These are phyloP conservation scores for Chondrus crispus DNA, from an alignment of 23 red algal species.

Conservation along the genomic window DNA sequence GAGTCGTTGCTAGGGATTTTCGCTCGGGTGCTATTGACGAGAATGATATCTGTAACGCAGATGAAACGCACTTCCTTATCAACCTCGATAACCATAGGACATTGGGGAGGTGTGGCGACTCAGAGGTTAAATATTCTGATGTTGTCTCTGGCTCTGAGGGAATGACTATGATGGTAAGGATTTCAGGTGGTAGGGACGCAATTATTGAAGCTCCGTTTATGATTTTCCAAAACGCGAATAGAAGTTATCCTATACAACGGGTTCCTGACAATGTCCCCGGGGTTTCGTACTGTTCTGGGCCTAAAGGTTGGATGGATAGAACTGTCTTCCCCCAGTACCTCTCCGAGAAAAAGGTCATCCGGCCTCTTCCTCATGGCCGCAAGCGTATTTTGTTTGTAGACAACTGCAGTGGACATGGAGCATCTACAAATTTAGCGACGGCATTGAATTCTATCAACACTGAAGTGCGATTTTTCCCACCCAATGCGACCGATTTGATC, in stretches of 20 bases:
- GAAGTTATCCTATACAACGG: slow-evolving; percentile 7
- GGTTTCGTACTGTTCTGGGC: slow-evolving; percentile 12
- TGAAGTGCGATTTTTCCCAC: not conserved
- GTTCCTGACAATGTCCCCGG: slow-evolving; percentile 10
- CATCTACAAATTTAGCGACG: not conserved
- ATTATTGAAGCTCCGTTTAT: slow-evolving; percentile 21
- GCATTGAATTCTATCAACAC: not conserved
- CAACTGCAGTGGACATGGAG: not conserved
- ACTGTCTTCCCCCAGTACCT: not conserved
- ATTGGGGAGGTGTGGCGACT: not conserved
- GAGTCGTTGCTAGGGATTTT: not conserved
- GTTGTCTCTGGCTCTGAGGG: slow-evolving; percentile 13
- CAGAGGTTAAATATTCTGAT: slow-evolving; percentile 19
- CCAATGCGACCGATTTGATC: not conserved
- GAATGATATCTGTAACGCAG: not conserved
- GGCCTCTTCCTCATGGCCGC: not conserved
- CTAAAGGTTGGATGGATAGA: slow-evolving; percentile 8
- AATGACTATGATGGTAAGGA: slow-evolving; percentile 25
- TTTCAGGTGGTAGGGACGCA: not conserved
- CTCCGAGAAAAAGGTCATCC: not conserved
- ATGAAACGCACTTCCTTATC: slow-evolving; percentile 30
- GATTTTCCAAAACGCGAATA: slow-evolving; percentile 5
- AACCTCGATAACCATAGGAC: slow-evolving; percentile 25
- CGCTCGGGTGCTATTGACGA: not conserved
- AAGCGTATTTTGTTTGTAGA: not conserved